Evolutionary conservation across 805 yeast genomes (phyloP), one percentile per base, ranked within the genome.

Genomic region (Barnettozyma salicaria): DNA sequence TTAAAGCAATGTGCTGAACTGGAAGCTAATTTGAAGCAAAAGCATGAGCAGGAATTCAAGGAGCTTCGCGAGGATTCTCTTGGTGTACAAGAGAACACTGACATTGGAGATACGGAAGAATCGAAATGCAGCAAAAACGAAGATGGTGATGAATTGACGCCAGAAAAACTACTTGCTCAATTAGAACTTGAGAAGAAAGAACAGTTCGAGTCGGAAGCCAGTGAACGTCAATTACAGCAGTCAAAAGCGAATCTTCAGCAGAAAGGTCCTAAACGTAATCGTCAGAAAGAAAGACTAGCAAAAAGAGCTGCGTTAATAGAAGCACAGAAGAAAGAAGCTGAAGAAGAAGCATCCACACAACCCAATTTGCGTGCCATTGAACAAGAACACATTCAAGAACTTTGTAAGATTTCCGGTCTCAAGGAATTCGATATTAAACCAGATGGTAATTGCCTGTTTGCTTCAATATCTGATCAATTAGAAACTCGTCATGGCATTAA

Each of bases 401-500:
- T 80, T 19, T 74, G 92, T 42, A 47, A 53, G 2, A 38, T 70
- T 19, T 64, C 70, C 22, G 61, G 68, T 5, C 61, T 86, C n/a
- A 52, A 45, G 16, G 78, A 80, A 45, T 60, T 68, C 43, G 95
- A 88, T 47, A 83, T 88, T 32, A 65, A 70, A 42, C 95, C 97
- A 0, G 97, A 90, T 58, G 98, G 97, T 0, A 90, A 90, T 58
- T 92, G 98, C 67, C 63, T 90, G 22, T 92, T 87, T 65, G 84
- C 90, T 4, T 80, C 96, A 0, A 70, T 90, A 14, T 67, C 79
- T 17, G 96, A 90, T 55, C 97, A 90, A 53, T 60, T 90, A 43
- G 47, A 54, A 32, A 40, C 52, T 4, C 72, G 95, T 17, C 85
- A 74, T 21, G 60, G 53, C 3, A 45, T 54, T 27, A 43, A 43